Percentiles rank a stretch among this genome's conserved stretches.
Evolutionary conservation across 2,329 filamentous ascomycete genomes (phyloP).

Genomic region (Knufia petricola): DNA sequence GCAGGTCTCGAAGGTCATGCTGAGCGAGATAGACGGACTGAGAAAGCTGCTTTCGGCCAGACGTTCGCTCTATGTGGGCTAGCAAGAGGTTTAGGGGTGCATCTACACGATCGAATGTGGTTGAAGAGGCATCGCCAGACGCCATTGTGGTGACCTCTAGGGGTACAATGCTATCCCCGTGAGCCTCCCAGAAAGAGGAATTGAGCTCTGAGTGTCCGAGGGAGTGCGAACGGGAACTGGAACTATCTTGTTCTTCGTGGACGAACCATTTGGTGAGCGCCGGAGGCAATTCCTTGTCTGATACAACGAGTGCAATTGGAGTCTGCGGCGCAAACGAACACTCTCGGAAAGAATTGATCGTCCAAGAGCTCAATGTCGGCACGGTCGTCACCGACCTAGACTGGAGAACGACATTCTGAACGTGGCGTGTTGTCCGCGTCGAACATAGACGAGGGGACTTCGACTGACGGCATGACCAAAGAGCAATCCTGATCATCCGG

Average conservation of each 20-base stretch:
- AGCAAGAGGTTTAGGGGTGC: slow-evolving; percentile 54
- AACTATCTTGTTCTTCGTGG: slow-evolving; percentile 25
- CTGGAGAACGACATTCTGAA: no score
- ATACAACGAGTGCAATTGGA: slow-evolving; percentile 43
- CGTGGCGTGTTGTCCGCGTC: neutral
- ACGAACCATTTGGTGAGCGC: slow-evolving; percentile 53
- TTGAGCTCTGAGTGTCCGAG: slow-evolving; percentile 13
- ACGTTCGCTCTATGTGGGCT: slow-evolving; percentile 36
- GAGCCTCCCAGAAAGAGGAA: slow-evolving; percentile 26
- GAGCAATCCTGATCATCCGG: no score
- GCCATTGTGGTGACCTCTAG: slow-evolving; percentile 40
- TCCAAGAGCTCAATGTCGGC: slow-evolving; percentile 12
- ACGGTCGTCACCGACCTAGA: neutral
- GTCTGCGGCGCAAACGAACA: slow-evolving; percentile 43
- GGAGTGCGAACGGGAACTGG: slow-evolving; percentile 11
- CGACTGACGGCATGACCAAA: no score
- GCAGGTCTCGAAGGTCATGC: slow-evolving; percentile 60
- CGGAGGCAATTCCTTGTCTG: slow-evolving; percentile 39
- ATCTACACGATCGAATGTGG: slow-evolving; percentile 37
- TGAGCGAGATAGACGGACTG: slow-evolving; percentile 70
- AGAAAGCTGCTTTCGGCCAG: slow-evolving; percentile 16
- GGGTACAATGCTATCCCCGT: slow-evolving; percentile 44
- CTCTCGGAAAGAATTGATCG: slow-evolving; percentile 42
- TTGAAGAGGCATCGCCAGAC: slow-evolving; percentile 9
- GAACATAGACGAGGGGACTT: neutral